phyloP scores from a whole-genome alignment of 345 rosid genomes.

The Lumnitzera racemosa region DNA sequence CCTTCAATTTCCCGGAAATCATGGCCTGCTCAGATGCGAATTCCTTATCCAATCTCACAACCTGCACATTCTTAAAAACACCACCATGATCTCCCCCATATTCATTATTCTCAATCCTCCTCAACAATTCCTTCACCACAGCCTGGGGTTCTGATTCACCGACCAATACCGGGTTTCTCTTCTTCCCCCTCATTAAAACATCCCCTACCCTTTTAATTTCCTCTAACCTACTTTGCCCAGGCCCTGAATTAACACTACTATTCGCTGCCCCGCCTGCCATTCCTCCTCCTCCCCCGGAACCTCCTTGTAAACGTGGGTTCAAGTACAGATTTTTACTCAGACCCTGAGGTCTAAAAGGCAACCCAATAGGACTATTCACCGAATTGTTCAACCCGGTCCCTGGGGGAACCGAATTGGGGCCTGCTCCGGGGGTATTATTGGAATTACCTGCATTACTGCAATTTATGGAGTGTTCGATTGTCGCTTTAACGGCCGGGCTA shows the following conservation, averaged over 20 bases:
- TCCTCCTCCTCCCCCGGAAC: conserved; percentile 9
- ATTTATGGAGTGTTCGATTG: conserved; percentile 78
- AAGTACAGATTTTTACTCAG: conserved; percentile 35
- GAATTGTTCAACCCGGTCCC: conserved; percentile 14
- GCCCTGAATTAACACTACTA: conserved; percentile 26
- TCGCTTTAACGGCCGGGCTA: conserved; percentile 86
- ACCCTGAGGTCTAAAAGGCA: conserved; percentile 16
- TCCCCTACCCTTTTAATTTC: conserved; percentile 64
- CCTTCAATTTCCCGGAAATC: conserved; percentile 37
- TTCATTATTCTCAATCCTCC: conserved; percentile 59
- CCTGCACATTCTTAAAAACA: conserved; percentile 42
- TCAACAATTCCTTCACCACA: conserved; percentile 59
- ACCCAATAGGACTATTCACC: conserved; percentile 22
- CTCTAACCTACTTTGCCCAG: conserved; percentile 38
- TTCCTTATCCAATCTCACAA: conserved; percentile 59
- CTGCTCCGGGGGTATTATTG: conserved; percentile 16
- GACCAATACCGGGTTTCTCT: conserved; percentile 82
- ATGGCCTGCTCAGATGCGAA: conserved; percentile 38
- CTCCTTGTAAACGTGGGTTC: conserved; percentile 72
- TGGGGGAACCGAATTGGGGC: conserved; percentile 27
- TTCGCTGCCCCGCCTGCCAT: conserved; percentile 32
- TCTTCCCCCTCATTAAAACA: conserved; percentile 50
- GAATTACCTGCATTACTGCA: conserved; percentile 1
- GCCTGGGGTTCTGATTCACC: conserved; percentile 73
- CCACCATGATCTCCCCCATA: conserved; percentile 31